Evolutionary conservation across 148 eudicot species (phyloP).

Genomic region (Silene conica): DNA sequence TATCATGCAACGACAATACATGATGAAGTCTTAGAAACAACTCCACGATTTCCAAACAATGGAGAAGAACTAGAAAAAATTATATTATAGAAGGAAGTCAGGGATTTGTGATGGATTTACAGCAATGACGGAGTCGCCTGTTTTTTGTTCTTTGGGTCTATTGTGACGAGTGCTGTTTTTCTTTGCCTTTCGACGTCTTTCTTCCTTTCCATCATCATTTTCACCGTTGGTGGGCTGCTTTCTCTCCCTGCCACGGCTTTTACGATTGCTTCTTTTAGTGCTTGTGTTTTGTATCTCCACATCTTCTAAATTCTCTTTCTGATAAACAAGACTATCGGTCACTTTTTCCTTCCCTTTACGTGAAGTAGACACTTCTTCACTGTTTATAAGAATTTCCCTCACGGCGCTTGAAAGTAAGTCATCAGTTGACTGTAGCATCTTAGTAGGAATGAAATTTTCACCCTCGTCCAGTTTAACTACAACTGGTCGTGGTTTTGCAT

Average conservation of each 20-base stretch:
- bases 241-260: constrained; percentile 50
- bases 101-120: constrained; percentile 55
- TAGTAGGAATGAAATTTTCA: constrained; percentile 31
- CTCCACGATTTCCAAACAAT: neutral
- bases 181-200: constrained; percentile 41
- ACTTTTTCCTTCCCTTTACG: constrained; percentile 53
- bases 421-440: constrained; percentile 37
- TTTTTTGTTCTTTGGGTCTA: constrained; percentile 46
- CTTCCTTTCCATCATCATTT: constrained; percentile 39
- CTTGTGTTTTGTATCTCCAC: constrained; percentile 30
- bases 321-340: constrained; percentile 20
- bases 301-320: constrained; percentile 24
- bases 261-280: constrained; percentile 50
- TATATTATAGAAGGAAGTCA: constrained; percentile 65
- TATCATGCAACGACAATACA: neutral
- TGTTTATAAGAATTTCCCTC: constrained; percentile 57
- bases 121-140: constrained; percentile 31
- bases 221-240: constrained; percentile 32
- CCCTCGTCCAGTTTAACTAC: constrained; percentile 79
- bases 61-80: constrained; percentile 13
- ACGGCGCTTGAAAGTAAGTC: constrained; percentile 76
- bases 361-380: constrained; percentile 41
- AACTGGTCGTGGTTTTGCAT: constrained; percentile 66
- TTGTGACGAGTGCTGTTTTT: constrained; percentile 50
- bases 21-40: constrained; percentile 9